A percentile compares a stretch with the other conserved stretches of the same genome.
phyloP scores from a whole-genome alignment of 1,139 yeast species.

The Suhomyces guaymorum region DNA sequence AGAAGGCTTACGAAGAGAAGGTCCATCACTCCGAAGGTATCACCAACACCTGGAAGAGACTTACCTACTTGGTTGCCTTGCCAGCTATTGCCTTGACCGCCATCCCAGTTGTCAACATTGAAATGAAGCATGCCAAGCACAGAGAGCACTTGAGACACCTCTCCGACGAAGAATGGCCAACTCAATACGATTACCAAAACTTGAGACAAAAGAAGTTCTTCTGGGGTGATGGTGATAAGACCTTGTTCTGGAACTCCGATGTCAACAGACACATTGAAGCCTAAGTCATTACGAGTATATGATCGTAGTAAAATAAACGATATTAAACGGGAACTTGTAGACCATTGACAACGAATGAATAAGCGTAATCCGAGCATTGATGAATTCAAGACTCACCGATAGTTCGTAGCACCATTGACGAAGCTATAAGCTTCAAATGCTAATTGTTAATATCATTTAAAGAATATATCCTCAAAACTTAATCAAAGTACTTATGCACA shows the following conservation, averaged over 20 bases:
- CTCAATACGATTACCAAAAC: slow-evolving; percentile 87
- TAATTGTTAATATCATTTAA: too few species aligned
- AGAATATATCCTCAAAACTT: too few species aligned
- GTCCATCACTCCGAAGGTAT: slow-evolving; percentile 78
- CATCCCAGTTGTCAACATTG: slow-evolving; percentile 77
- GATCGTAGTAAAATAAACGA: slow-evolving; percentile 3
- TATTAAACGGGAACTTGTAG: not conserved
- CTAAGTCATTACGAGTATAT: slow-evolving; percentile 13
- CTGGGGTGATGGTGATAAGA: slow-evolving; percentile 99
- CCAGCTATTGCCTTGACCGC: slow-evolving; percentile 81
- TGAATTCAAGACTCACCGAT: too few species aligned
- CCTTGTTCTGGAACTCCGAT: slow-evolving; percentile 92
- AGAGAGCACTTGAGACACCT: slow-evolving; percentile 77
- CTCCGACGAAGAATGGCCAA: slow-evolving; percentile 89
- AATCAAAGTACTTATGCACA: too few species aligned
- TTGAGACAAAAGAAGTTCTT: slow-evolving; percentile 82
- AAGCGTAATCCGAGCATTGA: too few species aligned
- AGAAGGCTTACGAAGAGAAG: slow-evolving; percentile 53
- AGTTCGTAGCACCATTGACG: too few species aligned
- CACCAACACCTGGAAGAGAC: slow-evolving; percentile 79
- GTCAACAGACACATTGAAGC: slow-evolving; percentile 78
- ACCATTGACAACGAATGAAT: not conserved
- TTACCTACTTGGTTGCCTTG: slow-evolving; percentile 74
- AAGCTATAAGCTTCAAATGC: too few species aligned
- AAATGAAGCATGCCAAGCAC: slow-evolving; percentile 86